phyloP scores from a whole-genome alignment of 1,284 basidiomycete species.

The Thelephora terrestris region DNA sequence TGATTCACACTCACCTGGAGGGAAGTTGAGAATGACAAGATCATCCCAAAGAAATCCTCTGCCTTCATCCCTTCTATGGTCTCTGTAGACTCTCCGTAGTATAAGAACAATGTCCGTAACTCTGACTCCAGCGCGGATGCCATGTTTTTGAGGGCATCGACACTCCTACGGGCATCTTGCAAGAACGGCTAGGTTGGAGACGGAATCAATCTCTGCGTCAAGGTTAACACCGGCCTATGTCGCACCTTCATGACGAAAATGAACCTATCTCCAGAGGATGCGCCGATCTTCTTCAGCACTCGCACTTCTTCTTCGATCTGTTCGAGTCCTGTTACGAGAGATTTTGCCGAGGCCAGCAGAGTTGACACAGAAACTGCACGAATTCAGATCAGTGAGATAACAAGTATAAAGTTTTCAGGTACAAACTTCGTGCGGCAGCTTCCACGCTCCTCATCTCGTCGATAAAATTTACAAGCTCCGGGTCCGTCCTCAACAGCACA shows the following conservation, averaged over 20 bases:
- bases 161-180: constrained; percentile 33
- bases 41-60: constrained; percentile 71
- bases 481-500: constrained; percentile 62
- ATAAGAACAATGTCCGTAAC: constrained; percentile 46
- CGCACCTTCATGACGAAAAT: constrained; percentile 55
- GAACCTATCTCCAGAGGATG: constrained; percentile 48
- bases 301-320: constrained; percentile 51
- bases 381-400: neutral
- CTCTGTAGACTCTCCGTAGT: constrained; percentile 65
- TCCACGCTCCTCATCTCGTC: constrained; percentile 79
- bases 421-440: constrained; percentile 68
- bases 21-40: constrained; percentile 64
- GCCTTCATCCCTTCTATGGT: constrained; percentile 54
- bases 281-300: constrained; percentile 25
- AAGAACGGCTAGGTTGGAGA: constrained; percentile 45
- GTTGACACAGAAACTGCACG: constrained; percentile 59
- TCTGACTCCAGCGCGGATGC: constrained; percentile 46
- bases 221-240: neutral
- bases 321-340: constrained; percentile 46
- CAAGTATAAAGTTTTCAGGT: neutral
- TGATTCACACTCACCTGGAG: constrained; percentile 41
- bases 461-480: constrained; percentile 60
- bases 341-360: constrained; percentile 47
- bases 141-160: constrained; percentile 61
- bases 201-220: neutral